These are phyloP conservation scores for Stephania yunnanensis DNA, from an alignment of 164 flowering plant species.

Conservation along the genomic window DNA sequence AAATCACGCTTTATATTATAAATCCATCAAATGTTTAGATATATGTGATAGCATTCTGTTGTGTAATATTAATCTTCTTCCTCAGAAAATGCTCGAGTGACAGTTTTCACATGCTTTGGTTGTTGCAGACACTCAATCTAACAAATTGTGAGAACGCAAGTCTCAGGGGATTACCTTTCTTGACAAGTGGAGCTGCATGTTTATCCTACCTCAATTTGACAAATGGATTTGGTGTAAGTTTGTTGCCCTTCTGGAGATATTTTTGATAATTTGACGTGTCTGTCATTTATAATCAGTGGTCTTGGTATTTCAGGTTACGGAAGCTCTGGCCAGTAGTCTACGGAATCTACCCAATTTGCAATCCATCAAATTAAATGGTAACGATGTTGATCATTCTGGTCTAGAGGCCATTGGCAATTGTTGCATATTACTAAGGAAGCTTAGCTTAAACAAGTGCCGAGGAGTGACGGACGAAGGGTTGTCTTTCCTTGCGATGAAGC, in stretches of 20 bases:
- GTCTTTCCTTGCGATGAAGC: constrained; percentile 52
- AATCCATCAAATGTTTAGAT: not conserved
- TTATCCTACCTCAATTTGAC: constrained; percentile 55
- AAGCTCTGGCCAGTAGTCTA: constrained; percentile 39
- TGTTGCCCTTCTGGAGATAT: constrained; percentile 1
- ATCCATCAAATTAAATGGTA: constrained; percentile 67
- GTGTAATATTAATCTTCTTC: not conserved
- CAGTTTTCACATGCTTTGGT: not conserved
- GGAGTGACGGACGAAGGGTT: constrained; percentile 81
- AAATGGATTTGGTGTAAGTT: constrained; percentile 62
- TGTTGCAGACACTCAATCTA: constrained; percentile 61
- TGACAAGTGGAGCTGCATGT: constrained; percentile 40
- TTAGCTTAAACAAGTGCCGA: constrained; percentile 79
- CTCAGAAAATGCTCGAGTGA: not conserved
- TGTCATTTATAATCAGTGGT: not conserved
- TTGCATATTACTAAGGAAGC: constrained; percentile 49
- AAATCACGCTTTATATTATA: too few relatives aligned
- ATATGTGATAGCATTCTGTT: not conserved
- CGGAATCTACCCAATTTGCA: constrained; percentile 57
- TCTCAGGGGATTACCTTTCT: constrained; percentile 54
- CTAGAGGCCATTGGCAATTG: constrained; percentile 61
- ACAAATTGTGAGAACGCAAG: constrained; percentile 64
- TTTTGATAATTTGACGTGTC: not conserved
- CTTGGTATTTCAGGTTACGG: constrained; percentile 52
- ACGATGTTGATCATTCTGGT: constrained; percentile 57